Base-by-base conservation (phyloP, 2,329 filamentous ascomycete species). In the Aspergillus awamori region DNA sequence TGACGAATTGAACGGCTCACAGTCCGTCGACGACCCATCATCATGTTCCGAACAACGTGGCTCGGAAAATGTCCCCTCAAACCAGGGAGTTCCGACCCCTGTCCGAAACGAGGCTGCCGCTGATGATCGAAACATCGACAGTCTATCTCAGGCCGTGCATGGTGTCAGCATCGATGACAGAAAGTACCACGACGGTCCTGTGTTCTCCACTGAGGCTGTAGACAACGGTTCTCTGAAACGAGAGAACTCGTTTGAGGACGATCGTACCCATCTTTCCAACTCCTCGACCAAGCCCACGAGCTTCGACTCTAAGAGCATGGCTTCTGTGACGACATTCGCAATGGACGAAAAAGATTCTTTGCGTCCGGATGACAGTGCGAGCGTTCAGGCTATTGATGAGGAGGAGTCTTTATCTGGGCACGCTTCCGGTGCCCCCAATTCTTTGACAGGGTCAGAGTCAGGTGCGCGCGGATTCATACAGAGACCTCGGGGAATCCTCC, bases 341-440 rank as follows among this genome's bases (percentile, higher is more conserved):
- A 82, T 97, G 73, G 94, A 98, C 71, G 94, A 98, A 77, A 97
- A 97, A 75, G 94, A 97, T 74, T 97, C 93, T 5, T 83, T 97
- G 57, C 89, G 93, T 11, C 94, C 94, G 8, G 94, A 98, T 77
- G 94, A 98, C 73, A 97, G 94, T 76, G 94, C 94, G 36, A 97
- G 93, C 74, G 90, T 97, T 15, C 92, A 96, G 76, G 91, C 91
- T 6, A 89, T 89, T 11, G 93, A 97, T 66, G 94, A 98, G 69
- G 94, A 97, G 69, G 93, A 97, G 73, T 82, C 88, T 30, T 89
- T 91, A 64, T 95, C 92, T 0, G 84, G 92, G 47, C 86, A 89
- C 47, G 89, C 89, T 28, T 94, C 92, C 13, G 85, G 91, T 39
- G 83, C 91, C 60, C 86, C 90, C 52, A 90, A 86, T 55, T 96